Base-by-base conservation (phyloP, 495 filamentous ascomycete species). In the Penicillium alfredii region DNA sequence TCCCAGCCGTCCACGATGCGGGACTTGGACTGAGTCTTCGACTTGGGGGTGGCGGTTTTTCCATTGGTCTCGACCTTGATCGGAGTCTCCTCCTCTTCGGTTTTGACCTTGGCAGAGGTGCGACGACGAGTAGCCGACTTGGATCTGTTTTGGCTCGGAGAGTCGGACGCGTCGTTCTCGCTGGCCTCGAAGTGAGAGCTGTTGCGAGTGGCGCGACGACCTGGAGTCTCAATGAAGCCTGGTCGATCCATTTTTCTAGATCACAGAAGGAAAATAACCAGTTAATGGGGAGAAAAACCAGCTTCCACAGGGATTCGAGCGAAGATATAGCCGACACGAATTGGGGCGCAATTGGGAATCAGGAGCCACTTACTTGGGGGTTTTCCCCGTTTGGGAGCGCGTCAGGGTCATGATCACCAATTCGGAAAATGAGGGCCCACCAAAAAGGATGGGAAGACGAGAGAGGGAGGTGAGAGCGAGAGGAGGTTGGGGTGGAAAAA, bases 1-100 rank as follows among this genome's bases (percentile, higher is more conserved):
- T 59, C 67, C 80, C 76, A 82, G 21, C 81, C 82, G 47, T 86
- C 80, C 33, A 83, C 60, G 26, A 82, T 45, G 36, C 66, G 65
- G 4, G 68, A 57, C 38, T 56, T 45, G 20, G 35, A 27, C 34
- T 44, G 38, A 18, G 42, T 39, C 36, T 28, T 24, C 18, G 40
- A 24, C 42, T 56, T 53, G 8, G 56, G 40, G 12, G 41, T 29
- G 9, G 50, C 23, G 18, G 49, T 60, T 35, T 71, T 68, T 42
- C 64, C 71, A 45, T 73, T 69, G 22, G 43, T 57, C 22, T 41
- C 40, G 16, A 31, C 14, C 29, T 47, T 60, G 34, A 59, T 55
- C 11, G 42, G 40, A 5, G 42, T 44, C 16, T 45, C 53, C 11
- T 53, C 64, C 23, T 59, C 57, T 33, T 65, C 62, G 9, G 42